Evolutionary conservation across 768 basidiomycete species (phyloP), one percentile per base, ranked within the genome.

Genomic region (Austroboletus festivus): DNA sequence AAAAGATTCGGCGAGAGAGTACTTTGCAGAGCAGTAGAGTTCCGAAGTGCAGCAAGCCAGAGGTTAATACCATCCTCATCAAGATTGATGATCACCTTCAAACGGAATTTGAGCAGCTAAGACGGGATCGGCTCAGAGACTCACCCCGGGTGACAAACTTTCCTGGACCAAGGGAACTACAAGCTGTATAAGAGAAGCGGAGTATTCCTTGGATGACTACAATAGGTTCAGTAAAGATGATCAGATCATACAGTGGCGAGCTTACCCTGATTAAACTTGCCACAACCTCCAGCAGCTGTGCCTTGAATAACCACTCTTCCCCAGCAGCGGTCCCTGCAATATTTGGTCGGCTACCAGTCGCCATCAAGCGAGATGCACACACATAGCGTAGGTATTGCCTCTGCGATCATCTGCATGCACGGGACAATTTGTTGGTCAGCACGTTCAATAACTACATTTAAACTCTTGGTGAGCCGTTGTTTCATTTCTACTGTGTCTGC

Each of bases 21-120:
- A 50, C 68, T 75, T 11, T 76, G 68, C 8, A 90, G 62, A 1
- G 74, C 70, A 2, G 74, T 63, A 1, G 86, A 77, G 58, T 89
- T 88, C 41, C 83, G 76, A 31, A 93, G 68, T 1, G 86, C 79
- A 26, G 78, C 72, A 20, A 76, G 71, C 93, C 92, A 94, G 11
- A 95, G 77, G 35, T 72, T 73, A 40, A 93, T 63, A 0, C 80
- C 86, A 63, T 94, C 92, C 51, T 82, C 81, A 55, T 94, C 91
- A 20, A 95, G 75, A 52, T 86, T 76, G 30, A 77, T 68, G n/a
- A 76, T 73, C 24, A 73, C 75, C 89, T 91, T 44, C 54, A 54
- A 44, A n/a, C 34, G 28, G n/a, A 11, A 28, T 50, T 19, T 50
- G 31, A 57, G 44, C 8, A 5, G 24, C 22, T 33, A 21, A 26